Base-by-base conservation (phyloP, 805 yeast genomes). In the Phaffomyces opuntiae region DNA sequence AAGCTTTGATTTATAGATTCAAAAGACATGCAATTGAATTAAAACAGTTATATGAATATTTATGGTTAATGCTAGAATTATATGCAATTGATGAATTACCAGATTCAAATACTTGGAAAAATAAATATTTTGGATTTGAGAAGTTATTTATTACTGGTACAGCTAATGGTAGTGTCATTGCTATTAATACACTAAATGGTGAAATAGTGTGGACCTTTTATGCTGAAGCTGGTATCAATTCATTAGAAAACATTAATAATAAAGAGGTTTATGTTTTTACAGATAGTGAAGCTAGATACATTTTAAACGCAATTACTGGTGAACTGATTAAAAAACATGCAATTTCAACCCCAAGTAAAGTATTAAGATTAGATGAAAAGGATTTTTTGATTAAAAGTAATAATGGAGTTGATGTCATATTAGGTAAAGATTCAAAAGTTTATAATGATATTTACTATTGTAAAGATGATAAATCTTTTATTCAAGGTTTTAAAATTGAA, bases 111-210 rank as follows among this genome's bases (percentile, higher is more conserved):
- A 36, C 8, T 19, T 32, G 26, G 43, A 52, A 49, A 14, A 52
- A 52, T 41, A 52, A 39, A 35, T 67, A 62, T 27, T 77, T 78
- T 62, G 82, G 82, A 1, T 68, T 73, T 32, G 55, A 62, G 8
- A 77, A 77, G 47, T 56, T 59, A 6, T 49, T 78, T 26, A 57
- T 77, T 3, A 66, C 68, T 1, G 65, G 72, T 3, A 69, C 78
- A 0, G 53, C 57, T 12, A 57, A 57, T 39, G 74, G 75, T 6
- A 66, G 64, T 39, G 42, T 81, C 1, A 59, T 70, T 9, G 78
- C 76, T 1, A 56, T 77, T 16, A 67, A 73, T 48, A 57, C 75
- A 1, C 53, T 60, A 7, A 61, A 69, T 42, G 75, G 77, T 17
- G 52, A 60, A 14, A 33, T 44, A 21, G 51, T 61, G 7, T 79